A percentile compares a stretch with the other conserved stretches of the same genome.
Conservation (phyloP, 2,329 filamentous ascomycete species). For the Colletotrichum coccodes region DNA sequence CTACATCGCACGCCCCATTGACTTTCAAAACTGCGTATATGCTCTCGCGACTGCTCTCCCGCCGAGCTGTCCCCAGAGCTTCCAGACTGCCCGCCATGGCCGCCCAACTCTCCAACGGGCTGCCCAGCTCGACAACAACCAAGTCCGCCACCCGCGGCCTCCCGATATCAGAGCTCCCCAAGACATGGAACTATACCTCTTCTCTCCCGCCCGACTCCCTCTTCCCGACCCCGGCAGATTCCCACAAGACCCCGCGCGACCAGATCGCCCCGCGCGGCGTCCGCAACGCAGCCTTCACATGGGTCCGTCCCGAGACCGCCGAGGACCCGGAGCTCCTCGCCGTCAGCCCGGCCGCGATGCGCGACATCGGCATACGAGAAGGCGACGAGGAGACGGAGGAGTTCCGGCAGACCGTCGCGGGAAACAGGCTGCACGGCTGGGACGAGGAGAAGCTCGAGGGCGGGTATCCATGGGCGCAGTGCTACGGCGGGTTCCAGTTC, state of each 20-base stretch:
- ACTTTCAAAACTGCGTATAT: constrained; percentile 35
- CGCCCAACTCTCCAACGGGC: constrained; percentile 44
- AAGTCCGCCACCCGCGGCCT: constrained; percentile 35
- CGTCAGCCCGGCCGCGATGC: constrained; percentile 81
- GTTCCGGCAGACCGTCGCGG: constrained; percentile 82
- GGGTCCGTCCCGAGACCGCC: constrained; percentile 82
- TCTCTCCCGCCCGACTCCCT: constrained; percentile 78
- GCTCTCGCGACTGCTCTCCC: constrained; percentile 45
- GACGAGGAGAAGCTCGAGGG: constrained; percentile 72
- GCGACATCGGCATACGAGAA: constrained; percentile 79
- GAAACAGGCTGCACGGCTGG: constrained; percentile 85
- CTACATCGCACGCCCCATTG: not conserved
- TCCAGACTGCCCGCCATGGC: constrained; percentile 42
- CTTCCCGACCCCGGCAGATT: constrained; percentile 83
- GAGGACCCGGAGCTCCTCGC: constrained; percentile 82
- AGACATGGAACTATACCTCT: constrained; percentile 73
- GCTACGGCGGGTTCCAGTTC: constrained; percentile 86
- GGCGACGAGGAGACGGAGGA: constrained; percentile 77
- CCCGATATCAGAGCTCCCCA: constrained; percentile 66
- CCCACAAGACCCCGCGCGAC: constrained; percentile 82
- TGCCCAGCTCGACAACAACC: constrained; percentile 3
- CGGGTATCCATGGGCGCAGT: constrained; percentile 97
- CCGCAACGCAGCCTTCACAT: constrained; percentile 87
- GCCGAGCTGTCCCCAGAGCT: constrained; percentile 42
- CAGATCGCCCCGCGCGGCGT: constrained; percentile 85